phyloP scores from a whole-genome alignment of 306 rosid genomes.

The Canavalia ensiformis region DNA sequence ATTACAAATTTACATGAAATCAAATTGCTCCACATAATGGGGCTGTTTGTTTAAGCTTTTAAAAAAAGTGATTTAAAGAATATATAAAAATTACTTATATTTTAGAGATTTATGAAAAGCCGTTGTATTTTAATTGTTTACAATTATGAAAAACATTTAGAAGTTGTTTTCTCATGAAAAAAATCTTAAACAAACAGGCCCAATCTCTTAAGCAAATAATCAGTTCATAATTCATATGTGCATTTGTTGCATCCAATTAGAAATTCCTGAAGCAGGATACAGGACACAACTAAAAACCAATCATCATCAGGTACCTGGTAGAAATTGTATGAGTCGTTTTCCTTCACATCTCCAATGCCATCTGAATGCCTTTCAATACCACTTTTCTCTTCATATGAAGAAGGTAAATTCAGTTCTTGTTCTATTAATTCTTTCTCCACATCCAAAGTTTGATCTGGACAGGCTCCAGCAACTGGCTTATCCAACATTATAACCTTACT shows the following conservation, averaged over 20 bases:
- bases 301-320: conserved; percentile 72
- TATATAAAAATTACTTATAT: no score
- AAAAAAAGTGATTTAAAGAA: no score
- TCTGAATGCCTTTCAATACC: conserved; percentile 51
- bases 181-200: no score
- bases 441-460: conserved; percentile 55
- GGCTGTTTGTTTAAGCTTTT: no score
- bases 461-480: conserved; percentile 53
- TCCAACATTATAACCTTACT: conserved; percentile 46
- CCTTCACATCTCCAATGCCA: conserved; percentile 60
- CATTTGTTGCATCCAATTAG: conserved; percentile 15
- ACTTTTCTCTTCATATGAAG: conserved; percentile 65
- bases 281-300: conserved; percentile 24
- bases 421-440: conserved; percentile 57
- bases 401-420: conserved; percentile 56
- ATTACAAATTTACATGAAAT: conserved; percentile 8
- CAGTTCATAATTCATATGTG: not conserved
- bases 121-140: no score
- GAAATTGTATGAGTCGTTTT: conserved; percentile 78
- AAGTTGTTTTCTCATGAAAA: no score
- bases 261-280: conserved; percentile 10
- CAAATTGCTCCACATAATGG: conserved; percentile 17
- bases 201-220: not conserved
- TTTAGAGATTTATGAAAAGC: no score
- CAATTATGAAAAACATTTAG: no score